Evolutionary conservation across 768 basidiomycete genomes (phyloP), one percentile per base, ranked within the genome.

Genomic region (Lepiota venenata): DNA sequence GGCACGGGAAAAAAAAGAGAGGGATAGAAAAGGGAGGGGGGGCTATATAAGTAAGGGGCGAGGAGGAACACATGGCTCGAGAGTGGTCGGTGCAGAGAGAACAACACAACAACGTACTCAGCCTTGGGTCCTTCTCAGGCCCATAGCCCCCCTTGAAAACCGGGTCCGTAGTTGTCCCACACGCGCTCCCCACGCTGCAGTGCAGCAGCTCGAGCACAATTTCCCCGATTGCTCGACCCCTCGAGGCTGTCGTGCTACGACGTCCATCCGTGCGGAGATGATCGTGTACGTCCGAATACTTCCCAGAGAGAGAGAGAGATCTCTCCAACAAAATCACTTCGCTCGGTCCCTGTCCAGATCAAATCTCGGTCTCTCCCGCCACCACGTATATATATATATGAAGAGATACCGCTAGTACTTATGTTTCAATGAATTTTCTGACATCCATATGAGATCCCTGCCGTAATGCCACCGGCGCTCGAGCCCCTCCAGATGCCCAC

Each of bases 61-160:
- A 67, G 65, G 62, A 64, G 61, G 70, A 71, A 76, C 74, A 73
- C 74, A 77, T 77, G 74, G 71, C 67, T 56, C 59, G 62, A 63
- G 66, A 64, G 66, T 58, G 41, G 18, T 48, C 38, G 40, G 39
- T 41, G 53, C 39, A 48, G 53, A 55, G 46, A 52, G 43, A 25
- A 45, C 51, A 42, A 44, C 46, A 52, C 35, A 25, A 45, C 51
- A 42, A 44, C 46, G 46, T 51, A 32, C 42, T 42, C 43, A 41
- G 27, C 25, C 25, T 25, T 25, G 25, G 25, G 32, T 32, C 32
- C n/a, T 32, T 32, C 32, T 54, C 52, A 54, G 52, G 52, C 52
- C 52, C 52, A 38, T 54, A 45, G 52, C 52, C 25, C 51, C n/a
- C 52, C 52, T 54, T 47, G 52, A 54, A 54, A 54, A 54, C 52